Evolutionary conservation across 2,329 filamentous ascomycete genomes (phyloP).

Genomic region (Curvularia spicifera): DNA sequence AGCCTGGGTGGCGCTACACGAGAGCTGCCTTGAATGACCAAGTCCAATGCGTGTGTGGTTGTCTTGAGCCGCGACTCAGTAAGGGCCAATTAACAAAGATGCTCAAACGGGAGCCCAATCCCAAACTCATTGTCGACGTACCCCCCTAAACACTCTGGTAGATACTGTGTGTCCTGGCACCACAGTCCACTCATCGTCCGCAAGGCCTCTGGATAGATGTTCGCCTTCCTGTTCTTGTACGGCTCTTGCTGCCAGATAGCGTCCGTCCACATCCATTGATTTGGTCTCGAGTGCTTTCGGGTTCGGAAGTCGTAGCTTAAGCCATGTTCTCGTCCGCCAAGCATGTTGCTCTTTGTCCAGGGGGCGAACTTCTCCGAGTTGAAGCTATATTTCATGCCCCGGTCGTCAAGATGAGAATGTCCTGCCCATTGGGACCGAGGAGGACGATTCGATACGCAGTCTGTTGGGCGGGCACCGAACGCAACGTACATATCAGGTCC

Average conservation of each 20-base stretch:
- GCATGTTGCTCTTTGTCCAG: conserved; percentile 22
- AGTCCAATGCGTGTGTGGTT: neutral
- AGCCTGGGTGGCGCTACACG: conserved; percentile 48
- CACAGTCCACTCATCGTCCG: conserved; percentile 37
- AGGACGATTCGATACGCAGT: conserved; percentile 49
- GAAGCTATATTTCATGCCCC: conserved; percentile 21
- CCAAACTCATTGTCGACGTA: conserved; percentile 8
- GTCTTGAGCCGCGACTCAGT: neutral
- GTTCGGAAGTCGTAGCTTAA: conserved; percentile 48
- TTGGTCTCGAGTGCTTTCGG: conserved; percentile 39
- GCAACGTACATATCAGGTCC: conserved; percentile 57
- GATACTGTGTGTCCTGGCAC: conserved; percentile 30
- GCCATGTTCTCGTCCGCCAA: conserved; percentile 25
- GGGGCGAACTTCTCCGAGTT: conserved; percentile 22
- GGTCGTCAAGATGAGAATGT: conserved; percentile 40
- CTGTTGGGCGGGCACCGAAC: conserved; percentile 47
- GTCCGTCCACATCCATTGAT: conserved; percentile 42
- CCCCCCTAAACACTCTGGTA: conserved; percentile 16
- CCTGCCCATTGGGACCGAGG: conserved; percentile 46
- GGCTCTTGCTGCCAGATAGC: conserved; percentile 39
- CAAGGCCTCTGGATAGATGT: conserved; percentile 34
- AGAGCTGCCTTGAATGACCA: conserved; percentile 36
- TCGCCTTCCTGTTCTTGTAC: conserved; percentile 19
- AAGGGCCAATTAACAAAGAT: neutral
- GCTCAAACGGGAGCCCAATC: neutral